phyloP scores from a whole-genome alignment of 345 rosid genomes.

The Citrus medica region DNA sequence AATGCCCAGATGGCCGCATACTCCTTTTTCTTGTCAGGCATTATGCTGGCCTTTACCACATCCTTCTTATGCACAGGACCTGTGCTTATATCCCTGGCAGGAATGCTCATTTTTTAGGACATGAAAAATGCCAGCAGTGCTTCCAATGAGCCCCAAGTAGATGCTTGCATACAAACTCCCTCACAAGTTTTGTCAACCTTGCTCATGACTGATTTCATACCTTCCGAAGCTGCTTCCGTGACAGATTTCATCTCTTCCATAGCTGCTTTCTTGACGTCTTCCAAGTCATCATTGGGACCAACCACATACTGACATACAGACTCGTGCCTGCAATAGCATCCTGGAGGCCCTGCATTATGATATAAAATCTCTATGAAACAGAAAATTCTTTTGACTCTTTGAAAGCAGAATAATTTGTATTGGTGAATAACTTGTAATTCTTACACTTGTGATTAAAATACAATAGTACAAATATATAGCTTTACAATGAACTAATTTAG shows the following conservation, averaged over 20 bases:
- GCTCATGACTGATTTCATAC: conserved; percentile 80
- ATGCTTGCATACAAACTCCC: conserved; percentile 95
- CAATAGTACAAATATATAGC: too few relatives aligned
- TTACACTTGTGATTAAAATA: too few relatives aligned
- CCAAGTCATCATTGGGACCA: conserved; percentile 74
- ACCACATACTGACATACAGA: conserved; percentile 74
- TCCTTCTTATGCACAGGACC: conserved; percentile 97
- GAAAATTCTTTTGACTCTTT: background rate
- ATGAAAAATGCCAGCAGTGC: conserved; percentile 87
- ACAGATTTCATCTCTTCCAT: conserved; percentile 85
- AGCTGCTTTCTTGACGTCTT: conserved; percentile 58
- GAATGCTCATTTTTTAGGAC: conserved; percentile 77
- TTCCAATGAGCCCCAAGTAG: conserved; percentile 91
- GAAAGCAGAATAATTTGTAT: too few relatives aligned
- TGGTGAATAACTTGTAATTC: too few relatives aligned
- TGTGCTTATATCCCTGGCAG: conserved; percentile 82
- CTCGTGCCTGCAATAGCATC: conserved; percentile 95
- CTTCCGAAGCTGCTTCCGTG: conserved; percentile 64
- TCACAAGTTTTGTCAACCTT: conserved; percentile 82
- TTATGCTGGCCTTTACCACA: conserved; percentile 84
- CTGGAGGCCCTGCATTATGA: conserved; percentile 69
- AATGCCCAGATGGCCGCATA: conserved; percentile 88
- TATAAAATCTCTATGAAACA: background rate
- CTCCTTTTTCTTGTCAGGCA: conserved; percentile 92
- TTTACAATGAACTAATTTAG: too few relatives aligned